A percentile compares a stretch with the other conserved stretches of the same genome.
These are phyloP conservation scores for Aquilaria malaccensis DNA, from an alignment of 345 rosid genomes.

Conservation along the genomic window DNA sequence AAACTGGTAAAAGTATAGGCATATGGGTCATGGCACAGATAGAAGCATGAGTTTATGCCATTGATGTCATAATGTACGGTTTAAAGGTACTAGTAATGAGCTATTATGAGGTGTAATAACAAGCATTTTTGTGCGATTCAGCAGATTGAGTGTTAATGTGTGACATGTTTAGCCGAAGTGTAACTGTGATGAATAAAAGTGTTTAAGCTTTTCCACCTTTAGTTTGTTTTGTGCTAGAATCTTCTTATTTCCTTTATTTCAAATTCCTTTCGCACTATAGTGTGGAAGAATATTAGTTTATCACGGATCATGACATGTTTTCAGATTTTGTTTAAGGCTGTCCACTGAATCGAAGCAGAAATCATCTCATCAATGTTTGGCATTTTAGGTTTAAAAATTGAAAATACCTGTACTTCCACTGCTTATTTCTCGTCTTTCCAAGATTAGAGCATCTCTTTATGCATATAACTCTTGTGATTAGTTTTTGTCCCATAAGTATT, in stretches of 20 bases:
- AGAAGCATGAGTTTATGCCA: conserved; percentile 11
- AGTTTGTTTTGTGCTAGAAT: conserved; percentile 11
- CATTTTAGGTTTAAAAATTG: too few species aligned
- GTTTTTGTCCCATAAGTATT: too few species aligned
- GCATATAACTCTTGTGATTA: too few species aligned
- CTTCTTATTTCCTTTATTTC: conserved; percentile 3
- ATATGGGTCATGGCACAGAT: conserved; percentile 14
- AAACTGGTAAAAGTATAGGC: conserved; percentile 9
- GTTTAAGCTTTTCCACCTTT: conserved; percentile 6
- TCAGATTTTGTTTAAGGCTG: conserved; percentile 11
- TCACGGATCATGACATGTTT: conserved; percentile 12
- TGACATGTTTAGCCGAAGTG: background rate
- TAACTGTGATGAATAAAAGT: background rate
- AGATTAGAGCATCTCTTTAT: too few species aligned
- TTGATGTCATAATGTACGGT: background rate
- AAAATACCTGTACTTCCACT: too few species aligned
- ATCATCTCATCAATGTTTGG: too few species aligned
- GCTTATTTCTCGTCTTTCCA: too few species aligned
- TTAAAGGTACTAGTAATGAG: too few species aligned
- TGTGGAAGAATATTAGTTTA: conserved; percentile 11
- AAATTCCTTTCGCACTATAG: conserved; percentile 5
- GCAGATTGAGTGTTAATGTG: background rate
- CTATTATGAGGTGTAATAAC: background rate
- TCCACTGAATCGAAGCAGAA: conserved; percentile 7
- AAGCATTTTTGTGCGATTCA: conserved; percentile 9